Evolutionary conservation across 2,329 filamentous ascomycete species (phyloP), one percentile per base, ranked within the genome.

Genomic region (Colletotrichum nymphaeae): DNA sequence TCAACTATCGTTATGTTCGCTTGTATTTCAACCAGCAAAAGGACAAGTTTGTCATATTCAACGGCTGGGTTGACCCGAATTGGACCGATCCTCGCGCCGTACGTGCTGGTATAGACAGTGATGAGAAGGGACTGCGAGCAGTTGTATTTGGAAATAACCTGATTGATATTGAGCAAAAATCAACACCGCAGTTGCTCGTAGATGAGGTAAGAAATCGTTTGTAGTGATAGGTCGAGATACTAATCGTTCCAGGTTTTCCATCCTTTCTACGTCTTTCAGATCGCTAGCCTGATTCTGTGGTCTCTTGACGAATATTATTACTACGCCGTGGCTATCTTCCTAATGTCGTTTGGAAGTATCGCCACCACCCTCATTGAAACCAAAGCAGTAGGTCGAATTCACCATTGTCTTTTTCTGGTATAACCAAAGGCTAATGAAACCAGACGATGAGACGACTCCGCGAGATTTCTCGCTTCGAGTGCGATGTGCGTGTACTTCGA

Each of bases 241-340:
- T 80, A 69, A 79, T 64, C 62, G 26, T 12, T n/a, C 24, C 75
- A 94, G 90, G 95, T 94, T 24, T 95, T 99, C 78, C 97, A 99
- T 80, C 97, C 97, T 0, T 99, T 99, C 81, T 99, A 99, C 81
- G 93, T 99, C 69, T 99, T 99, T 80, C 97, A 99, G 83, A 93
- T 98, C 78, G 96, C 95, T 60, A 98, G 97, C 86, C 86, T 99
- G 76, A 84, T 97, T 53, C 90, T 99, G 4, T 99, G 97, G 97
- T 98, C 96, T 11, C 81, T 98, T 77, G 97, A 99, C 80, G 89
- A 97, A 78, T 99, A 99, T 82, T 99, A 98, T 81, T 99, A 98
- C 84, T 99, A 99, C 83, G 97, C 97, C 5, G 89, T 92, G 19
- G 97, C 95, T 81, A 99, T 99, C 78, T 97, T 99, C 78, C 80